These are phyloP conservation scores for Chamaecrista fasciculata DNA, from an alignment of 306 rosid species.

Conservation along the genomic window DNA sequence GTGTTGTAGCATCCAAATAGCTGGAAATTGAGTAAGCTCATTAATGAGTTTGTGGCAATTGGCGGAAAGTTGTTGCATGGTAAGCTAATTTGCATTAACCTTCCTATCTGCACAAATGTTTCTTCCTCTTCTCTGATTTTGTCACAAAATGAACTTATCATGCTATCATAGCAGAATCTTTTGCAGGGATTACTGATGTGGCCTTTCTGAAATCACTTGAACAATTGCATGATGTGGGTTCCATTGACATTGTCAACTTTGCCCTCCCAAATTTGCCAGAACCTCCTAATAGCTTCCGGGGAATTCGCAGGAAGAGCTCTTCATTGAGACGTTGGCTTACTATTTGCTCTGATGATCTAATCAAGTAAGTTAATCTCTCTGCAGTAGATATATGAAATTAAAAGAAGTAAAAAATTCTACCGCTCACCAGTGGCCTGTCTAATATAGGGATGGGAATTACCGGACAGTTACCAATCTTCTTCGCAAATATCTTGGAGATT, in stretches of 20 bases:
- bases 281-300: slow-evolving; percentile 79
- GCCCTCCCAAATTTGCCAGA: slow-evolving; percentile 73
- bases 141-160: slow-evolving; percentile 19
- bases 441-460: slow-evolving; percentile 69
- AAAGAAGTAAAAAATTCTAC: neutral
- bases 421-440: slow-evolving; percentile 19
- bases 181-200: slow-evolving; percentile 61
- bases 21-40: slow-evolving; percentile 81
- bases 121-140: slow-evolving; percentile 22
- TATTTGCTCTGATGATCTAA: slow-evolving; percentile 81
- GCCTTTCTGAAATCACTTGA: slow-evolving; percentile 60
- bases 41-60: slow-evolving; percentile 63
- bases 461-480: slow-evolving; percentile 61
- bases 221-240: slow-evolving; percentile 44
- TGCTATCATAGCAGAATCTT: slow-evolving; percentile 50
- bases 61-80: slow-evolving; percentile 79
- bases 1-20: slow-evolving; percentile 71
- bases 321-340: slow-evolving; percentile 95
- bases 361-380: slow-evolving; percentile 48
- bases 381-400: slow-evolving; percentile 8
- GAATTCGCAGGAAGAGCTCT: slow-evolving; percentile 81
- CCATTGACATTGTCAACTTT: slow-evolving; percentile 55
- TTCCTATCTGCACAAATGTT: slow-evolving; percentile 13
- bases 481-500: slow-evolving; percentile 93
- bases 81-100: slow-evolving; percentile 37